Base-by-base conservation (phyloP, 805 yeast genomes). In the Priceomyces melissophilus region DNA sequence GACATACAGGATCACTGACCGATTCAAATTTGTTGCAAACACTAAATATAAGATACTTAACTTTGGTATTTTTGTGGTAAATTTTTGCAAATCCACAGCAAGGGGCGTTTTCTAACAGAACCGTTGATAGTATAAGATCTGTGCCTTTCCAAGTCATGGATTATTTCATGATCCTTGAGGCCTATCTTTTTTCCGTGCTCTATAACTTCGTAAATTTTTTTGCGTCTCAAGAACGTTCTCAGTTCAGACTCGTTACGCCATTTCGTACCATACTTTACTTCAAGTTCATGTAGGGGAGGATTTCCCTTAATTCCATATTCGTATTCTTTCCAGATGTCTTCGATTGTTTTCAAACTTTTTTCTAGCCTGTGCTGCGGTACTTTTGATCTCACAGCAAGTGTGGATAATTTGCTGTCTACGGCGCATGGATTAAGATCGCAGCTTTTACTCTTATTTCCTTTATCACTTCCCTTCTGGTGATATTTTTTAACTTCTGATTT, bases 221-320 rank as follows among this genome's bases (percentile, higher is more conserved):
- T 76, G 30, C 83, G 60, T 45, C 84, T 55, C 35, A 75, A 65
- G 50, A 73, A 78, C 34, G 79, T 71, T 45, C 79, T 71, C 40
- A 73, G 71, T 25, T 75, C 75, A 0, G 81, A 79, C 37, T 65
- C 80, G 37, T 75, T 62, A 53, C 83, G 66, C 84, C 84, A 78
- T 28, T 73, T 71, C 1, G 80, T 69, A 38, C 72, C 73, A 47
- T 69, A 78, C 44, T 72, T 66, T 5, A 53, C 42, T 49, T 78
- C 82, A 55, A 78, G 57, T 10, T 70, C 60, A 44, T 68, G 69
- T 30, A 78, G 65, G 3, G 82, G 74, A 0, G 81, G 81, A 48
- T 76, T 78, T 2, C 69, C 76, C 39, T 72, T 65, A 4, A 73
- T 45, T 0, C 82, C 82, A 40, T 70, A 69, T 4, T 75, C 68